phyloP scores from a whole-genome alignment of 345 rosid species.

The Viola odorata region DNA sequence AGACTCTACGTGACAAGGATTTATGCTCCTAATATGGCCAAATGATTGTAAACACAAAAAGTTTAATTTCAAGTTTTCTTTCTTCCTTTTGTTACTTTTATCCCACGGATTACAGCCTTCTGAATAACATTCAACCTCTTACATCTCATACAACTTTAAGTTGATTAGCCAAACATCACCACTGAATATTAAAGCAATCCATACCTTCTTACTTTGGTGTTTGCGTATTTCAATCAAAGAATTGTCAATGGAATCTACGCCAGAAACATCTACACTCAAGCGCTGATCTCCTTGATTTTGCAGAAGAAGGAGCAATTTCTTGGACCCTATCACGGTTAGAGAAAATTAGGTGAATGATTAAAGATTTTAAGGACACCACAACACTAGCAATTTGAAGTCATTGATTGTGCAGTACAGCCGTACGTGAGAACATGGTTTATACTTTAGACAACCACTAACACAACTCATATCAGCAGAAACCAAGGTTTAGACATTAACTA shows the following conservation, averaged over 20 bases:
- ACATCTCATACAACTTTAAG: not conserved
- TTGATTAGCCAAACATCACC: not conserved
- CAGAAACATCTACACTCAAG: conserved; percentile 36
- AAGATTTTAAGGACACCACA: not conserved
- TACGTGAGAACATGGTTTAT: too few relatives aligned
- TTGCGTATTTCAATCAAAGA: conserved; percentile 28
- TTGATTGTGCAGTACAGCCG: too few relatives aligned
- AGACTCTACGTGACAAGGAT: not conserved
- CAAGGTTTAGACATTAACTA: too few relatives aligned
- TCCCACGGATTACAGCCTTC: not conserved
- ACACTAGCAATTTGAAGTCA: not conserved
- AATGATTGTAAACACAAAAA: not conserved
- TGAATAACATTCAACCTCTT: not conserved
- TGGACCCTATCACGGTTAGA: conserved; percentile 34
- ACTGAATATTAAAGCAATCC: not conserved
- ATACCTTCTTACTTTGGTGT: conserved; percentile 42
- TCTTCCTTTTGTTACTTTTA: not conserved
- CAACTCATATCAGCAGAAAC: too few relatives aligned
- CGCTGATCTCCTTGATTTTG: conserved; percentile 51
- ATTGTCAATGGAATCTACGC: conserved; percentile 22
- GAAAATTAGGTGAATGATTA: conserved; percentile 13
- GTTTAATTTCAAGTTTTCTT: not conserved
- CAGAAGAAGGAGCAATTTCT: conserved; percentile 41
- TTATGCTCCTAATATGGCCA: not conserved
- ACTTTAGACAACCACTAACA: too few relatives aligned